Evolutionary conservation across 2,329 filamentous ascomycete species (phyloP), one percentile per base, ranked within the genome.

Genomic region (Pyrenophora tritici-repentis): DNA sequence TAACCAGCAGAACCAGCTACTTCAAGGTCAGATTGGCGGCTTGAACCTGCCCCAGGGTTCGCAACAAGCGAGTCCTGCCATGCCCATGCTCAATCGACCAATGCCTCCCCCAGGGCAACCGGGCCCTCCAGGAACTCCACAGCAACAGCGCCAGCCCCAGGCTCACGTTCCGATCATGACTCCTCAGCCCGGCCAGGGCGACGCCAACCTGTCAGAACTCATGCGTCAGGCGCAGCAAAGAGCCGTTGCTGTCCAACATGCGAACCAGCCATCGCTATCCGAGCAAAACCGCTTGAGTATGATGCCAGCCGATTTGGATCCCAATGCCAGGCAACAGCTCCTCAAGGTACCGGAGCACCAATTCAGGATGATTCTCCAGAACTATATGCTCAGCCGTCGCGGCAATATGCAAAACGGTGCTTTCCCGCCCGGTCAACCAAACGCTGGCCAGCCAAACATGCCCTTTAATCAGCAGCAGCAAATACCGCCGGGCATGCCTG

Each of bases 101-200:
- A 77, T 81, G 70, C 70, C 65, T 32, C 75, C 77, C 40, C 77
- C 77, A 9, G 76, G 75, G 3, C 78, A 79, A 51, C 65, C 70
- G 40, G 68, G 62, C n/a, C 53, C 58, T 26, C 62, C 62, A n/a
- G 58, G 60, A 6, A 72, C 72, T 8, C 68, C 71, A 7, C 70
- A 72, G 44, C 72, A 70, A 50, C 63, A 46, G 37, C 43, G 67
- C 5, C 70, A 67, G n/a, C 69, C 69, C 22, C 69, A 73, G 45
- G 62, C 65, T 10, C 65, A 70, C 43, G 62, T 69, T n/a, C 68
- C 68, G 2, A 63, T 67, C 42, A 73, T 73, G 69, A 69, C 63
- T 9, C 65, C 69, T 9, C 70, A 69, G 43, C 60, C 65, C 20
- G 58, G 59, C 16, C 65, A 65, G 39, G 51, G 61, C 12, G 66